phyloP scores from a whole-genome alignment of 345 rosid species.

The Pelargonium nanum region DNA sequence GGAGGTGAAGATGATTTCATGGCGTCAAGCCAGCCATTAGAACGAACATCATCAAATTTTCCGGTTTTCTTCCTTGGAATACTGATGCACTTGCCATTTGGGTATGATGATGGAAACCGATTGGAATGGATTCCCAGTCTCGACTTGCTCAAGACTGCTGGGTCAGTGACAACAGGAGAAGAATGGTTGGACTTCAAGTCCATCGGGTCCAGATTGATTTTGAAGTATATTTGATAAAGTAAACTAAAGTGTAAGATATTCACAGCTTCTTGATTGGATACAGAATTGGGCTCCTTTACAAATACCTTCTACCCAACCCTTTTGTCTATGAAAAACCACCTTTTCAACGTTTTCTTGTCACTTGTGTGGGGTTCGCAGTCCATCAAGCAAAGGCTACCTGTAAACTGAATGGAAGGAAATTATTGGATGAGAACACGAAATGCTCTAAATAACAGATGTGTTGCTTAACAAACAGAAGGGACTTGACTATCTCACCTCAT shows the following conservation, averaged over 20 bases:
- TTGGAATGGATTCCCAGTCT: slow-evolving; percentile 51
- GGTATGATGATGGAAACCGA: slow-evolving; percentile 31
- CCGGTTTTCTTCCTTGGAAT: slow-evolving; percentile 49
- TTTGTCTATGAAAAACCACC: slow-evolving; percentile 92
- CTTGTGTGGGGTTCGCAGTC: slow-evolving; percentile 52
- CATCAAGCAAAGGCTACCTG: slow-evolving; percentile 50
- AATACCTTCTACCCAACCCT: slow-evolving; percentile 47
- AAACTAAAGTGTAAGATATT: slow-evolving; percentile 7
- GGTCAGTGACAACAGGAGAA: slow-evolving; percentile 70
- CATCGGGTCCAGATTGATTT: slow-evolving; percentile 34
- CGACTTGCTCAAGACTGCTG: slow-evolving; percentile 48
- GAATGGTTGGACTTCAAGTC: slow-evolving; percentile 53
- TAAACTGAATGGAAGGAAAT: slow-evolving; percentile 24
- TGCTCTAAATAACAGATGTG: background rate
- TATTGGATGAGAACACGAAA: slow-evolving; percentile 1
- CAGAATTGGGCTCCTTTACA: slow-evolving; percentile 9
- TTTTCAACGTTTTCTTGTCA: slow-evolving; percentile 81
- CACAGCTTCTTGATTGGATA: slow-evolving; percentile 10
- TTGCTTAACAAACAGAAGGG: background rate
- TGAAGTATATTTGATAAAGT: slow-evolving; percentile 10
- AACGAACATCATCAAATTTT: slow-evolving; percentile 71
- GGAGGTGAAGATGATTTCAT: slow-evolving; percentile 97
- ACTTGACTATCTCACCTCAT: slow-evolving; percentile 28
- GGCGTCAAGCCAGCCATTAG: slow-evolving; percentile 87
- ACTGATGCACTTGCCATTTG: slow-evolving; percentile 38